Base-by-base conservation (phyloP, 2,329 filamentous ascomycete species). In the Shiraia bambusicola region DNA sequence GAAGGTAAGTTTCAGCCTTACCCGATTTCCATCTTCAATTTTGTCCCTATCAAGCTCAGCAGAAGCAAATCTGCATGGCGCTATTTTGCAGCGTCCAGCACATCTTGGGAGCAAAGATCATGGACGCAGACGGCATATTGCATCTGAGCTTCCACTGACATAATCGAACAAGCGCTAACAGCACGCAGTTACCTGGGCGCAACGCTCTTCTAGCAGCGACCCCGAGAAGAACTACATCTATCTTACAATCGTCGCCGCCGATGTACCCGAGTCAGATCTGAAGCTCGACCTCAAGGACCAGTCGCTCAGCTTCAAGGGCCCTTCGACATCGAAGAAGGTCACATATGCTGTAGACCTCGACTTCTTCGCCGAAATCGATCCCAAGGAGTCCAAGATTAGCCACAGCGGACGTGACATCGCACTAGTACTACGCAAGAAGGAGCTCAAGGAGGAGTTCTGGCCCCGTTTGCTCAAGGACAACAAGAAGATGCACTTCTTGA, bases 361-460 rank as follows among this genome's bases (percentile, higher is more conserved):
- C 58, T 85, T 98, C 72, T 97, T 79, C 74, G 88, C 72, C 69
- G 91, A 96, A 76, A 94, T 98, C 73, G 90, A 96, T 71, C 78
- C 84, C 49, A 81, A 81, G 48, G 83, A 87, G 72, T 88, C 82
- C 78, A 93, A 92, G 77, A 82, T 86, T 67, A 83, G 88, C 78
- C 89, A 96, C 81, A 94, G 87, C 32, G 78, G 82, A 66, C 89
- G 92, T 73, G 90, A 90, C 65, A 78, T 96, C 58, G 87, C 95
- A 77, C 73, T 97, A 61, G 87, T 95, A 69, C 80, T 98, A 71
- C 83, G 88, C 74, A 98, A 98, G 87, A 96, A 96, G 84, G 90
- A 95, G 67, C 80, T 93, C 54, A 88, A 90, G 74, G 83, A 89
- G 65, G 89, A 93, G 73, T 97, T 86, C 82, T 98, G 93, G 93